These are phyloP conservation scores for Ambrosia trifida DNA, from an alignment of 129 eudicot genomes.

Conservation along the genomic window DNA sequence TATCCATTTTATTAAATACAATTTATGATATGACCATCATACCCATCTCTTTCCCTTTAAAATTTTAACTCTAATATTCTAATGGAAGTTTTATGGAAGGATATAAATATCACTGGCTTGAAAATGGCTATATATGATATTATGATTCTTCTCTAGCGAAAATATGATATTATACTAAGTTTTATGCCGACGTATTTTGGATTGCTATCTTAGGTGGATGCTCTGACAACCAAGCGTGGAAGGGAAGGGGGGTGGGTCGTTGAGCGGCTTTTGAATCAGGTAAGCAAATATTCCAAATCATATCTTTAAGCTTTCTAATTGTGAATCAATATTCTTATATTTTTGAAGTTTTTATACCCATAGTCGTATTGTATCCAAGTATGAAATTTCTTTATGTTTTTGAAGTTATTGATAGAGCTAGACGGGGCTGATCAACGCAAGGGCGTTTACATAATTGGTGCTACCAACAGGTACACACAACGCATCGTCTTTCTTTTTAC, in stretches of 20 bases:
- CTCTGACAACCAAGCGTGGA: slow-evolving; percentile 83
- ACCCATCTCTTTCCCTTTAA: too few species aligned
- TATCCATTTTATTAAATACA: too few species aligned
- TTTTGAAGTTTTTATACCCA: background rate
- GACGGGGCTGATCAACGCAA: slow-evolving; percentile 81
- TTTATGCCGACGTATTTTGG: too few species aligned
- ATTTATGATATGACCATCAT: too few species aligned
- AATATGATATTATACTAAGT: too few species aligned
- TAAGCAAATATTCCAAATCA: slow-evolving; percentile 22
- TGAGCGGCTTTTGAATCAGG: slow-evolving; percentile 81
- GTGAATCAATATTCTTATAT: background rate
- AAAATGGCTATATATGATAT: too few species aligned
- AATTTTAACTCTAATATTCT: too few species aligned
- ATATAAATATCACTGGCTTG: too few species aligned
- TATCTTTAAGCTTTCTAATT: background rate
- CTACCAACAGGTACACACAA: slow-evolving; percentile 76
- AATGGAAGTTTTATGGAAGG: too few species aligned
- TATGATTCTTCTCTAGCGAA: too few species aligned
- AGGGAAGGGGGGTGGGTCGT: slow-evolving; percentile 95
- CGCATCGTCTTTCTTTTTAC: slow-evolving; percentile 3
- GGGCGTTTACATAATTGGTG: slow-evolving; percentile 92
- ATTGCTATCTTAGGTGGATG: slow-evolving; percentile 63
- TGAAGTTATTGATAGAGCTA: slow-evolving; percentile 84
- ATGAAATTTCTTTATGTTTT: background rate
- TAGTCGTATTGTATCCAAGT: background rate